phyloP scores from a whole-genome alignment of 805 yeast species.

The Monosporozyma yasuniensis region DNA sequence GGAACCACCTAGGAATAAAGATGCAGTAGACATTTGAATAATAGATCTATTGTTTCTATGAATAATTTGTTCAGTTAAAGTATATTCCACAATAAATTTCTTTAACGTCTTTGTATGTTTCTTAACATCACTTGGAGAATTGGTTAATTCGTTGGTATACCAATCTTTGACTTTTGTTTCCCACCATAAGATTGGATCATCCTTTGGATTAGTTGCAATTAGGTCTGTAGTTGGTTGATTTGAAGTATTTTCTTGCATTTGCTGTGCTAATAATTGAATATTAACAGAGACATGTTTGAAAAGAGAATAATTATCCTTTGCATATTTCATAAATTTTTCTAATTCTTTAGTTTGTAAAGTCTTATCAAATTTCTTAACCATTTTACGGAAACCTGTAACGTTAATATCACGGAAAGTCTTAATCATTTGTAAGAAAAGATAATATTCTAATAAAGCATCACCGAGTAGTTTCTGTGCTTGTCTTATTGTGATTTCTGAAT shows the following conservation, averaged over 20 bases:
- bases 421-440: slow-evolving; percentile 25
- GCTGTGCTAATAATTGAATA: slow-evolving; percentile 20
- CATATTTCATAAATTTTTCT: slow-evolving; percentile 20
- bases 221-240: slow-evolving; percentile 10
- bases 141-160: slow-evolving; percentile 30
- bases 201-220: slow-evolving; percentile 14
- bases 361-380: slow-evolving; percentile 86
- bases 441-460: slow-evolving; percentile 27
- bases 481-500: slow-evolving; percentile 6
- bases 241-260: slow-evolving; percentile 17
- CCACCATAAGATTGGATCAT: slow-evolving; percentile 27
- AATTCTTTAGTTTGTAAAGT: slow-evolving; percentile 22
- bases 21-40: slow-evolving; percentile 48
- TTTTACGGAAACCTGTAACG: slow-evolving; percentile 81
- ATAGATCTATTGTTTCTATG: slow-evolving; percentile 28
- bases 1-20: slow-evolving; percentile 60
- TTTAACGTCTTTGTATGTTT: slow-evolving; percentile 22
- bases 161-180: slow-evolving; percentile 31
- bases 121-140: slow-evolving; percentile 21
- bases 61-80: slow-evolving; percentile 28
- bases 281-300: slow-evolving; percentile 23
- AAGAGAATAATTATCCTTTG: slow-evolving; percentile 18
- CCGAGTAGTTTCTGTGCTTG: slow-evolving; percentile 12
- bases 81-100: slow-evolving; percentile 23
- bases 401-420: slow-evolving; percentile 57